Percentiles rank a stretch among this genome's conserved stretches.
Evolutionary conservation across 495 filamentous ascomycete genomes (phyloP).

Genomic region (Cercophora newfieldiana): DNA sequence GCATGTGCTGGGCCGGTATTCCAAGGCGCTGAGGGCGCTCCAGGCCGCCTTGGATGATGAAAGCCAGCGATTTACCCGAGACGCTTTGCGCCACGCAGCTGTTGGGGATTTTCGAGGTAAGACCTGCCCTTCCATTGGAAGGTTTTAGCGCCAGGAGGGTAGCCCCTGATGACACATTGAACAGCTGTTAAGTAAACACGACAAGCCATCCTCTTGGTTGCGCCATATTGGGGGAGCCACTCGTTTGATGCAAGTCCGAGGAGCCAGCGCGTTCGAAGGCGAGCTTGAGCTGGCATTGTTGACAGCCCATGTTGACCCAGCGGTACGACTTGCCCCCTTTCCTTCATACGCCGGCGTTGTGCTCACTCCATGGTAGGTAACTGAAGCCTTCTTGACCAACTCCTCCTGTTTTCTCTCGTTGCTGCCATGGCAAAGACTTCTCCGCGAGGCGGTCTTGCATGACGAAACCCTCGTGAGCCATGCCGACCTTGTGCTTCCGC

Average conservation of each 20-base stretch:
- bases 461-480: slow-evolving; percentile 24
- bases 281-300: slow-evolving; percentile 42
- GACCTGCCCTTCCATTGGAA: background rate
- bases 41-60: slow-evolving; percentile 36
- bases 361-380: no score
- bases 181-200: slow-evolving; percentile 26
- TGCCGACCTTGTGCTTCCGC: slow-evolving; percentile 26
- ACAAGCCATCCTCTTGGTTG: slow-evolving; percentile 30
- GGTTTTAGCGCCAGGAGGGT: background rate
- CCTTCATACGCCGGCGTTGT: no score
- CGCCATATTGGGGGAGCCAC: slow-evolving; percentile 35
- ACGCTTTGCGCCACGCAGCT: slow-evolving; percentile 40
- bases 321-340: slow-evolving; percentile 36
- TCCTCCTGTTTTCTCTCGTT: slow-evolving; percentile 32
- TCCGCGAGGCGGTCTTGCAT: slow-evolving; percentile 24
- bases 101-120: slow-evolving; percentile 37
- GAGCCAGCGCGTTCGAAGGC: slow-evolving; percentile 32
- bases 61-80: slow-evolving; percentile 26
- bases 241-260: slow-evolving; percentile 37
- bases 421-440: slow-evolving; percentile 30
- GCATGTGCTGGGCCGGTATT: slow-evolving; percentile 31
- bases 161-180: background rate
- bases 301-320: slow-evolving; percentile 35
- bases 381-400: slow-evolving; percentile 33
- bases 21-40: slow-evolving; percentile 36